Evolutionary conservation across 805 yeast species (phyloP), one percentile per base, ranked within the genome.

Genomic region (Metschnikowia reukaufii): DNA sequence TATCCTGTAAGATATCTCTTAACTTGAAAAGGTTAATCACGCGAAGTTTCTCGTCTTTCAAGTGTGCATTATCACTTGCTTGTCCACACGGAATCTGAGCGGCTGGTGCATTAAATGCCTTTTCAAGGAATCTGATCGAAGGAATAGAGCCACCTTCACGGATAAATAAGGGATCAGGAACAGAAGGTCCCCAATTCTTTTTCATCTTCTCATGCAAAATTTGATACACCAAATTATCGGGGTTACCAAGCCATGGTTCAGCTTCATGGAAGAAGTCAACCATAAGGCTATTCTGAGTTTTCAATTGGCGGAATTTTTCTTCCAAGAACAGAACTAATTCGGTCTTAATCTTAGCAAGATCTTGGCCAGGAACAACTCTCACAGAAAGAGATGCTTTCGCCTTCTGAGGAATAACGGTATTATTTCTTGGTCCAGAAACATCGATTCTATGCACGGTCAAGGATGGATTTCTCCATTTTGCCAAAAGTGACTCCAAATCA

Each of bases 91-190:
- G 98, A 29, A 94, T 79, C 65, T 94, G 98, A 0, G 92, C 95
- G 1, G 97, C 98, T 20, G 88, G 88, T 3, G 98, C 96, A 43
- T 76, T 66, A 55, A 92, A 87, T 10, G 78, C 72, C 63, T 87
- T 87, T 58, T 92, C 99, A 54, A 92, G 68, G 50, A 85, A 86
- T 52, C 97, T 69, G 6, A 94, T 83, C 9, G 92, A 84, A 1
- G 99, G 97, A 63, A 92, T 90, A 0, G 97, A 88, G 0, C 99
- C 99, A 50, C 99, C 99, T 69, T 94, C 99, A 54, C 98, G 79
- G 27, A 94, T 88, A 50, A 83, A 84, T 35, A 92, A 68, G 2
- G 98, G 97, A 45, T 86, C 88, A 1, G 63, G 61, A 8, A 59
- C 57, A 1, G 51, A 40, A 10, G 73, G 68, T 0, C 79, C 81